These are phyloP conservation scores for Colletotrichum caudatum DNA, from an alignment of 2,329 filamentous ascomycete species.

Conservation along the genomic window DNA sequence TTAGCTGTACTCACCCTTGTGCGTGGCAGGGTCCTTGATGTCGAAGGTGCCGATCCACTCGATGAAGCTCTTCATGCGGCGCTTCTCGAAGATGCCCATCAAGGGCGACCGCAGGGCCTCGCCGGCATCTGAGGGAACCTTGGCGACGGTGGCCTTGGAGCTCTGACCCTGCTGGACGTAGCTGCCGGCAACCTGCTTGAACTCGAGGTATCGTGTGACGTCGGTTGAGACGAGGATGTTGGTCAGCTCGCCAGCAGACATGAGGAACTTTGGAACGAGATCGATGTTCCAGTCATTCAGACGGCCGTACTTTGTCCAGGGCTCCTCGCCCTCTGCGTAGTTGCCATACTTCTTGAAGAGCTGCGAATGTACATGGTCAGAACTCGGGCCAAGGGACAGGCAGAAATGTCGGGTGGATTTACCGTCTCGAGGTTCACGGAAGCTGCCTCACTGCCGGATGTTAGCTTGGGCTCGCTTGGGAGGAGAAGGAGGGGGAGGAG, in stretches of 20 bases:
- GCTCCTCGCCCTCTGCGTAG: constrained; percentile 81
- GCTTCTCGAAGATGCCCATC: constrained; percentile 98
- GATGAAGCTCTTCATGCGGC: constrained; percentile 94
- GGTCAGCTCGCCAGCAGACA: constrained; percentile 98
- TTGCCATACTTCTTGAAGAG: constrained; percentile 98
- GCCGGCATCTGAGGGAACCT: constrained; percentile 92
- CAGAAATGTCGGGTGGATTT: constrained; percentile 49
- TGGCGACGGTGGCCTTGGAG: constrained; percentile 91
- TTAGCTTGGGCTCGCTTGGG: constrained; percentile 21
- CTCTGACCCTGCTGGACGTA: constrained; percentile 91
- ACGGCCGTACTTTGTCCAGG: constrained; percentile 98
- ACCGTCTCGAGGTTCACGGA: constrained; percentile 97
- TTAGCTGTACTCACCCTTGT: constrained; percentile 77
- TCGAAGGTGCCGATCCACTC: constrained; percentile 95
- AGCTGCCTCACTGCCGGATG: constrained; percentile 80
- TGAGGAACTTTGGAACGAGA: constrained; percentile 96
- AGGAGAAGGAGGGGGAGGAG: neutral
- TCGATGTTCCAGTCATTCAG: constrained; percentile 99
- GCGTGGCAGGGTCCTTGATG: constrained; percentile 81
- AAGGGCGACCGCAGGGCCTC: constrained; percentile 93
- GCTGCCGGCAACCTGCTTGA: constrained; percentile 95
- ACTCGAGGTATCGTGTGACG: constrained; percentile 88
- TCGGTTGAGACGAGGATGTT: constrained; percentile 99
- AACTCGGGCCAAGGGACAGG: constrained; percentile 29
- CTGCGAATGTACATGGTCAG: constrained; percentile 57